Conservation (phyloP, 163 green algal genomes). For the Volvox carteri region DNA sequence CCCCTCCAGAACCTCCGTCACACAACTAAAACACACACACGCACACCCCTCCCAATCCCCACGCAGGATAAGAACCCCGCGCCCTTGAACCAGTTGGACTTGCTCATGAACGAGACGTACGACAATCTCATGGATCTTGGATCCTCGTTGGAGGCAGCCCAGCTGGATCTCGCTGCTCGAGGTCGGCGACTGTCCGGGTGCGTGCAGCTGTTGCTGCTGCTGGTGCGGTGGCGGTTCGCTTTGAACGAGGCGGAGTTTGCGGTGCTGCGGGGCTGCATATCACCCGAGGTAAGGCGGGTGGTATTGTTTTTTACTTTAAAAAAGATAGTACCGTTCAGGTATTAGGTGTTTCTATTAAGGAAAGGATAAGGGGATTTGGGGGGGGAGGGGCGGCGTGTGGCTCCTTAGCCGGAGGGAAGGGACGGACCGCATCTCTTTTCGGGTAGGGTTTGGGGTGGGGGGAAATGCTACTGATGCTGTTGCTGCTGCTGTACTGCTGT, state of each 20-base stretch:
- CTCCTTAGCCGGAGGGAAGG: too few species aligned
- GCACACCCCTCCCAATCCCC: too few species aligned
- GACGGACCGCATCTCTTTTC: too few species aligned
- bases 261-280: slow-evolving; percentile 66
- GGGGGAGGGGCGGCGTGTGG: too few species aligned
- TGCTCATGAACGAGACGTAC: slow-evolving; percentile 79
- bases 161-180: slow-evolving; percentile 39
- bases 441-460: background rate
- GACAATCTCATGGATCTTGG: slow-evolving; percentile 61
- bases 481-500: too few species aligned
- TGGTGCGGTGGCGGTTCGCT: slow-evolving; percentile 69
- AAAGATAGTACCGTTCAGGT: too few species aligned
- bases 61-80: slow-evolving; percentile 76
- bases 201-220: slow-evolving; percentile 75
- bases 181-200: slow-evolving; percentile 59
- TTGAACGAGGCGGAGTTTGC: slow-evolving; percentile 56
- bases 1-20: too few species aligned
- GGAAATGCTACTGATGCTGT: too few species aligned
- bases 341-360: too few species aligned
- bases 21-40: too few species aligned
- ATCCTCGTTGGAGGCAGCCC: slow-evolving; percentile 57
- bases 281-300: slow-evolving; percentile 58
- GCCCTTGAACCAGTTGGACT: slow-evolving; percentile 76
- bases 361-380: too few species aligned
- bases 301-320: too few species aligned